These are phyloP conservation scores for Trichoderma arundinaceum DNA, from an alignment of 2,329 filamentous ascomycete species.

Conservation along the genomic window DNA sequence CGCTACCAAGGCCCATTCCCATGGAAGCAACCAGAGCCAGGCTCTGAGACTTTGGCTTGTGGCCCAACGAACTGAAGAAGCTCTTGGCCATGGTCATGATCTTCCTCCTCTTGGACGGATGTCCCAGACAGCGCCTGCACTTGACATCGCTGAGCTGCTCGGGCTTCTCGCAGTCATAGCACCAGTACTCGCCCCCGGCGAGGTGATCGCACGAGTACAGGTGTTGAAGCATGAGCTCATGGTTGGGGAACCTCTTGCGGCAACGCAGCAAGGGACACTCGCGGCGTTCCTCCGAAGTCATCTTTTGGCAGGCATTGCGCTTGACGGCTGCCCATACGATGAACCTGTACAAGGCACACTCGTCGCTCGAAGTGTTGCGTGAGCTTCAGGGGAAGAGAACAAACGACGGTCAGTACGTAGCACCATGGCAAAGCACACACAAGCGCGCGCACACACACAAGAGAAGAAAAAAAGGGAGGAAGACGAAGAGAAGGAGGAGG, in stretches of 20 bases:
- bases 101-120: conserved; percentile 57
- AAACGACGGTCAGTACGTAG: background rate
- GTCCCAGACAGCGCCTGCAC: conserved; percentile 57
- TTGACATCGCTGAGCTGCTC: conserved; percentile 59
- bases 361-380: conserved; percentile 52
- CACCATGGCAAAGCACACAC: background rate
- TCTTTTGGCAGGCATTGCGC: conserved; percentile 56
- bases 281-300: conserved; percentile 55
- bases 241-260: conserved; percentile 55
- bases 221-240: conserved; percentile 61
- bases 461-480: background rate
- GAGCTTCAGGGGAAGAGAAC: conserved; percentile 39
- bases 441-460: too few species aligned
- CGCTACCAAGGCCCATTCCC: conserved; percentile 10
- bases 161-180: conserved; percentile 59
- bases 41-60: conserved; percentile 50
- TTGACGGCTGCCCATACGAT: conserved; percentile 63
- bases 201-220: conserved; percentile 57
- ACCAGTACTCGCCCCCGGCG: conserved; percentile 59
- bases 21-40: conserved; percentile 16
- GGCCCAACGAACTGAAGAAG: conserved; percentile 60
- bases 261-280: conserved; percentile 60
- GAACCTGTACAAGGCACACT: conserved; percentile 60
- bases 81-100: conserved; percentile 59
- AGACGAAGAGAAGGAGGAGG: background rate